phyloP scores from a whole-genome alignment of 1,139 yeast species.

The Diutina siamensis region DNA sequence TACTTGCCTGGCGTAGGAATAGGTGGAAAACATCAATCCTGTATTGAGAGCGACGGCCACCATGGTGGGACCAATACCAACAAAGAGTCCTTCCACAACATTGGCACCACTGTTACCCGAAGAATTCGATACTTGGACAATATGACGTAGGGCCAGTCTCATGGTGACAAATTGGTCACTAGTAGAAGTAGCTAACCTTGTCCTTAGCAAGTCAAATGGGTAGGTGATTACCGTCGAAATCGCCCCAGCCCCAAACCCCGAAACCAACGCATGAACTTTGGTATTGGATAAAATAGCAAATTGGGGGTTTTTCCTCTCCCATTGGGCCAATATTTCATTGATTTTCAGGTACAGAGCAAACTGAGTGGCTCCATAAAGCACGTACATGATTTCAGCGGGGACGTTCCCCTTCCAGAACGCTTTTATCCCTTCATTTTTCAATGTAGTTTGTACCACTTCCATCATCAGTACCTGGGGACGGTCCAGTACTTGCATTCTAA shows the following conservation, averaged over 20 bases:
- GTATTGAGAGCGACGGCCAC: slow-evolving; percentile 54
- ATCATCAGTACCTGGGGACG: slow-evolving; percentile 8
- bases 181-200: slow-evolving; percentile 64
- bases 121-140: neutral
- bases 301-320: slow-evolving; percentile 13
- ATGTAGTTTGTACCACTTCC: slow-evolving; percentile 15
- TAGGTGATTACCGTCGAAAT: slow-evolving; percentile 65
- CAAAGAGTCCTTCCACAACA: slow-evolving; percentile 48
- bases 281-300: slow-evolving; percentile 18
- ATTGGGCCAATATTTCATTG: slow-evolving; percentile 26
- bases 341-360: slow-evolving; percentile 59
- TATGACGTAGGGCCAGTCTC: neutral
- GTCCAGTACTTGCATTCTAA: slow-evolving; percentile 64
- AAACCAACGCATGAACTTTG: slow-evolving; percentile 40
- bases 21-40: slow-evolving; percentile 60
- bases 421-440: slow-evolving; percentile 26
- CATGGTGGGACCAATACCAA: slow-evolving; percentile 55
- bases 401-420: slow-evolving; percentile 92
- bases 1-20: slow-evolving; percentile 29
- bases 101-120: slow-evolving; percentile 23
- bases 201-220: slow-evolving; percentile 80
- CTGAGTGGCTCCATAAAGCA: slow-evolving; percentile 77
- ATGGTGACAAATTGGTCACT: slow-evolving; percentile 31
- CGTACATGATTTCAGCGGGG: slow-evolving; percentile 81
- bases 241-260: slow-evolving; percentile 73